Evolutionary conservation across 2,329 filamentous ascomycete genomes (phyloP).

Genomic region (Diaporthe ampelina): DNA sequence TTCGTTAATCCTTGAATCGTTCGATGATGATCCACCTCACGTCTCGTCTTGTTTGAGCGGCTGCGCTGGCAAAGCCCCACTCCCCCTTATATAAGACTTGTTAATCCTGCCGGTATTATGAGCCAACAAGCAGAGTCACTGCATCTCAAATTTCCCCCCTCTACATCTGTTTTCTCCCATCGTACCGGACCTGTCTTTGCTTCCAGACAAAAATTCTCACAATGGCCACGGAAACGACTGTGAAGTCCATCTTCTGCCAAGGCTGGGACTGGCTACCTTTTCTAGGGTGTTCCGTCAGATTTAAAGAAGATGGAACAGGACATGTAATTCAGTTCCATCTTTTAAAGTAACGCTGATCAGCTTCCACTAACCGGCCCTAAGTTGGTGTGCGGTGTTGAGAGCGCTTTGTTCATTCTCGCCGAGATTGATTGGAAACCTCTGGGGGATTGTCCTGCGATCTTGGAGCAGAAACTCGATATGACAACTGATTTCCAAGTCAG

Average conservation of each 20-base stretch:
- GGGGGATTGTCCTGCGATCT: neutral
- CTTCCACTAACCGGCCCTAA: neutral
- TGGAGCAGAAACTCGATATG: conserved; percentile 5
- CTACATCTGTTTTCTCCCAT: neutral
- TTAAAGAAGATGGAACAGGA: neutral
- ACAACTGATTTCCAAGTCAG: conserved; percentile 5
- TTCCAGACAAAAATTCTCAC: neutral
- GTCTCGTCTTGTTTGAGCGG: too few species aligned
- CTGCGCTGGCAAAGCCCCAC: too few species aligned
- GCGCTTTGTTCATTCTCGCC: neutral
- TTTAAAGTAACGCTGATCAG: neutral
- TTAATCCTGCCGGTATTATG: too few species aligned
- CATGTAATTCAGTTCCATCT: neutral
- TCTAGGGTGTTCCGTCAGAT: neutral
- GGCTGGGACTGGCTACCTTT: neutral
- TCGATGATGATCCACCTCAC: neutral
- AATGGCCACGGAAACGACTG: neutral
- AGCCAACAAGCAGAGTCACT: neutral
- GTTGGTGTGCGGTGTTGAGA: neutral
- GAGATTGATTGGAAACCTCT: conserved; percentile 13
- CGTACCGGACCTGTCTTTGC: neutral
- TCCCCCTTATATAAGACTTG: too few species aligned
- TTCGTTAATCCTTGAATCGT: neutral
- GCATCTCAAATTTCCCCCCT: neutral
- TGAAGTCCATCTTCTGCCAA: neutral